Conservation (phyloP, 225 moss, liverwort and hornwort genomes). For the Climacium dendroides region DNA sequence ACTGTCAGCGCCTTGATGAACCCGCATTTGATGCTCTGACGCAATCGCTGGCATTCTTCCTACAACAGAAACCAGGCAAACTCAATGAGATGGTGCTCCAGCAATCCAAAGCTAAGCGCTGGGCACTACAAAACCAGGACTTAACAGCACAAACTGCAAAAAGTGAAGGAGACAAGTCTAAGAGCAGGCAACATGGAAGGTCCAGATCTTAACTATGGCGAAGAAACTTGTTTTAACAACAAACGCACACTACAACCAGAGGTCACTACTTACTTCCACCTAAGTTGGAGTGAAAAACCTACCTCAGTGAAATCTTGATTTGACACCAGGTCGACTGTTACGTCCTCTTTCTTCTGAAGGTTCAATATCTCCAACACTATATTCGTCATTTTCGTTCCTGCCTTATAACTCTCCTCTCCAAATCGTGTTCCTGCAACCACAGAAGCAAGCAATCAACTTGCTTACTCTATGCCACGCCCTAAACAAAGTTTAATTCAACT, state of each 20-base stretch:
- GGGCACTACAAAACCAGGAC: neutral
- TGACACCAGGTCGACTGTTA: neutral
- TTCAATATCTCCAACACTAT: neutral
- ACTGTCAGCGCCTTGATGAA: slow-evolving; percentile 80
- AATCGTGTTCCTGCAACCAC: neutral
- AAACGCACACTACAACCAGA: neutral
- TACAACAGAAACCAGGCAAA: neutral
- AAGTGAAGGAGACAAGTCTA: neutral
- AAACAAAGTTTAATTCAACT: neutral
- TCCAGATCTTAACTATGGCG: neutral
- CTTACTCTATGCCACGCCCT: neutral
- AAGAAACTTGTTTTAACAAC: neutral
- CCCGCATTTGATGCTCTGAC: slow-evolving; percentile 96
- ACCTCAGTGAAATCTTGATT: neutral
- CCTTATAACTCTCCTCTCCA: neutral
- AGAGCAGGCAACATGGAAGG: neutral
- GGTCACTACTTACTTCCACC: neutral
- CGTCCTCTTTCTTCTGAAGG: neutral
- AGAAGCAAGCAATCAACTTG: neutral
- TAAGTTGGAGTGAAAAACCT: neutral
- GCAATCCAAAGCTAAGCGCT: neutral
- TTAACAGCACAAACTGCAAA: neutral
- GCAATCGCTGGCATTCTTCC: slow-evolving; percentile 94
- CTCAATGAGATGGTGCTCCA: neutral
- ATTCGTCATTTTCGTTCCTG: neutral